A percentile compares a stretch with the other conserved stretches of the same genome.
These are phyloP conservation scores for Torulaspora pretoriensis DNA, from an alignment of 1,139 yeast species.

Conservation along the genomic window DNA sequence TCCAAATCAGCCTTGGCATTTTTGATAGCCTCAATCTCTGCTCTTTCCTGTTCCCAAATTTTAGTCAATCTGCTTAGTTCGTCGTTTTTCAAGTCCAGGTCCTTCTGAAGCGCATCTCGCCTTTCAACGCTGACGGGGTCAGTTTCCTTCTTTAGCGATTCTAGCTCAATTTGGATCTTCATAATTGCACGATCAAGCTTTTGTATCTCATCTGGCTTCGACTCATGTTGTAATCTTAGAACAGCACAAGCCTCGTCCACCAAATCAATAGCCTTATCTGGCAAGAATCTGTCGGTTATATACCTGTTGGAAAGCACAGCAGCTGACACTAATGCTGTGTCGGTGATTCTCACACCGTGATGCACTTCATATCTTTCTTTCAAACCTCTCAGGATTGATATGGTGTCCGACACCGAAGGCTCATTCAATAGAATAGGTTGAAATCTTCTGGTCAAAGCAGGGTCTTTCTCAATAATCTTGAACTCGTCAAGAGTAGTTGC, in stretches of 20 bases:
- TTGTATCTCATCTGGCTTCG: conserved; percentile 92
- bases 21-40: conserved; percentile 70
- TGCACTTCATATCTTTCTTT: conserved; percentile 95
- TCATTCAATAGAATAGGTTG: conserved; percentile 85
- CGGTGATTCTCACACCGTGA: conserved; percentile 96
- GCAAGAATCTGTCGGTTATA: conserved; percentile 84
- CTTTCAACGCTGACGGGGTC: conserved; percentile 81
- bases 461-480: conserved; percentile 87
- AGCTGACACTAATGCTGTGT: conserved; percentile 89
- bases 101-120: conserved; percentile 57
- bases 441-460: conserved; percentile 86
- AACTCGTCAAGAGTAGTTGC: conserved; percentile 92
- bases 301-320: conserved; percentile 87
- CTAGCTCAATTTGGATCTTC: conserved; percentile 93
- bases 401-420: conserved; percentile 90
- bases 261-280: conserved; percentile 93
- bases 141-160: conserved; percentile 86
- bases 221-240: conserved; percentile 87
- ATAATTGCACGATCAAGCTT: conserved; percentile 82
- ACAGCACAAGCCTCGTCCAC: conserved; percentile 98
- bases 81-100: conserved; percentile 55
- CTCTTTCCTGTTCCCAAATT: conserved; percentile 81
- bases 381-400: conserved; percentile 85
- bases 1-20: conserved; percentile 78
- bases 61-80: conserved; percentile 68